Evolutionary conservation across 306 rosid genomes (phyloP).

Genomic region (Castanopsis chinensis): DNA sequence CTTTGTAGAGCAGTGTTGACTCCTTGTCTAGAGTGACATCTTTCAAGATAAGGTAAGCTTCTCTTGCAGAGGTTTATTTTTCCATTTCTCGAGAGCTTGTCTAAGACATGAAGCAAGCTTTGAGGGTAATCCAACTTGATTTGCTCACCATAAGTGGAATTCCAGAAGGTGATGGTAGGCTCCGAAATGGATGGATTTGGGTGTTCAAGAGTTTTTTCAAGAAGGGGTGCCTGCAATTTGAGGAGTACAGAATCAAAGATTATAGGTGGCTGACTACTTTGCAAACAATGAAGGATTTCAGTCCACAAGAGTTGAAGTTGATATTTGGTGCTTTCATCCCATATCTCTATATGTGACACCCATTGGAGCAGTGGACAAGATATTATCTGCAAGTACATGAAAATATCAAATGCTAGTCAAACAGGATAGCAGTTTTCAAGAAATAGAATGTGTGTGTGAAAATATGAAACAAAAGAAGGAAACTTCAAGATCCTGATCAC

Average conservation of each 20-base stretch:
- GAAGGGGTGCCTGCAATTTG: conserved; percentile 54
- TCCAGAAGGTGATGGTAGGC: conserved; percentile 71
- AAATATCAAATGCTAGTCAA: too few species aligned
- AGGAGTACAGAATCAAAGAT: conserved; percentile 55
- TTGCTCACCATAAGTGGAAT: conserved; percentile 63
- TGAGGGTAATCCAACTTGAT: conserved; percentile 59
- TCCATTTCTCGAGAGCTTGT: conserved; percentile 66
- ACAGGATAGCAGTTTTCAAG: too few species aligned
- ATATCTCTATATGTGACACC: too few species aligned
- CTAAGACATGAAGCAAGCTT: conserved; percentile 55
- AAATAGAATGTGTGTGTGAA: too few species aligned
- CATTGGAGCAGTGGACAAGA: too few species aligned
- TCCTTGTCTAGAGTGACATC: conserved; percentile 36
- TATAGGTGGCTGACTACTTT: too few species aligned
- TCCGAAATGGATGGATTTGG: conserved; percentile 63
- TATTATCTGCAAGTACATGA: too few species aligned
- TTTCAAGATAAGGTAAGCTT: conserved; percentile 43
- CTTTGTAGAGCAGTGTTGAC: conserved; percentile 29
- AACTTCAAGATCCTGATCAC: too few species aligned
- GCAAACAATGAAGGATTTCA: too few species aligned
- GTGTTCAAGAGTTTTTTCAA: conserved; percentile 74
- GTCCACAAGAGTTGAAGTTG: too few species aligned
- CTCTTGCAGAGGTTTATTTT: conserved; percentile 65
- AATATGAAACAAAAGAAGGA: too few species aligned
- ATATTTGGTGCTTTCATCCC: too few species aligned